Evolutionary conservation across 176 grass and related monocot species (phyloP).

Genomic region (Triticum monococcum): DNA sequence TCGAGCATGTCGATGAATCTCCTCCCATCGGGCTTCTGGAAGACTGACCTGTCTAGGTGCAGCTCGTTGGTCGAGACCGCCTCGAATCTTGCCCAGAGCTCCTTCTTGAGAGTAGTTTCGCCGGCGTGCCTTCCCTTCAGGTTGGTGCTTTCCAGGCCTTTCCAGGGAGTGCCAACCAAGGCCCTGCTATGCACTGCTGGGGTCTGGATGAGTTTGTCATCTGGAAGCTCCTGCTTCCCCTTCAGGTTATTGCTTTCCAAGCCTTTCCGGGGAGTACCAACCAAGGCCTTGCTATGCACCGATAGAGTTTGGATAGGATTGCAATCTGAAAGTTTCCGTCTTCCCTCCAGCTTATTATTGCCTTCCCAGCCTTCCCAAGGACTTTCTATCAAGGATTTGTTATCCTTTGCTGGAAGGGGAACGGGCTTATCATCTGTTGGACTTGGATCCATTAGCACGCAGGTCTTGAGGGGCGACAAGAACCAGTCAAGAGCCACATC

Average conservation of each 20-base stretch:
- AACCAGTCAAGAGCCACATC: slow-evolving; percentile 82
- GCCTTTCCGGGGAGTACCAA: slow-evolving; percentile 48
- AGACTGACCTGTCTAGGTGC: slow-evolving; percentile 53
- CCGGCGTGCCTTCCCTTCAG: slow-evolving; percentile 60
- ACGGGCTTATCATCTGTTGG: slow-evolving; percentile 51
- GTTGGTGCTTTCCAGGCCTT: slow-evolving; percentile 71
- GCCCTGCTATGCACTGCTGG: slow-evolving; percentile 29
- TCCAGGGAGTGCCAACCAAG: slow-evolving; percentile 51
- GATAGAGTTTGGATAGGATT: slow-evolving; percentile 44
- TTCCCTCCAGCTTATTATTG: not conserved
- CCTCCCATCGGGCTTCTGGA: slow-evolving; percentile 45
- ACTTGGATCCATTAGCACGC: slow-evolving; percentile 58
- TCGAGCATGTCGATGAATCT: slow-evolving; percentile 90
- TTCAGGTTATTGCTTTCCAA: slow-evolving; percentile 27
- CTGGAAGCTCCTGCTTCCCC: slow-evolving; percentile 25
- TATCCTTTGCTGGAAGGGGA: slow-evolving; percentile 24
- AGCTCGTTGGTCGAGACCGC: slow-evolving; percentile 55
- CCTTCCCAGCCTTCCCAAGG: slow-evolving; percentile 29
- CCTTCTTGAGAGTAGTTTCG: slow-evolving; percentile 87
- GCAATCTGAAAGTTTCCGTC: slow-evolving; percentile 37
- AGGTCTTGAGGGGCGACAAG: slow-evolving; percentile 83
- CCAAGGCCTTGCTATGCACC: slow-evolving; percentile 29
- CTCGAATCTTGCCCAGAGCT: slow-evolving; percentile 89
- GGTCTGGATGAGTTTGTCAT: slow-evolving; percentile 50
- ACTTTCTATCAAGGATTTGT: not conserved